A percentile compares a stretch with the other conserved stretches of the same genome.
phyloP scores from a whole-genome alignment of 1,284 basidiomycete species.

The Porphyrellus sp. region DNA sequence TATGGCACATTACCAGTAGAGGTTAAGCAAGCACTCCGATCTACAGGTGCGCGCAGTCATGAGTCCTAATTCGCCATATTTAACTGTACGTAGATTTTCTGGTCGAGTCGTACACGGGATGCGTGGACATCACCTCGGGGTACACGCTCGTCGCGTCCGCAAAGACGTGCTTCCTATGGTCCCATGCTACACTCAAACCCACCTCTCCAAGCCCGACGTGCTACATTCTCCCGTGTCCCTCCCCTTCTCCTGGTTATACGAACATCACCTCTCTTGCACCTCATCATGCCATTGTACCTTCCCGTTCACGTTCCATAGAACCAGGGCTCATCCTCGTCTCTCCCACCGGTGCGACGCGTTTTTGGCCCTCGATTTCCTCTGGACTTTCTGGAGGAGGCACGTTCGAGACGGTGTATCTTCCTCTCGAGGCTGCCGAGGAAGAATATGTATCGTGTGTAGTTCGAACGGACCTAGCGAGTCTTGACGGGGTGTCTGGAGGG shows the following conservation, averaged over 20 bases:
- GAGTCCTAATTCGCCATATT: neutral
- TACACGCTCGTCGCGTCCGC: constrained; percentile 70
- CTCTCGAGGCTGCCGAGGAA: constrained; percentile 42
- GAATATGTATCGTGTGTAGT: constrained; percentile 65
- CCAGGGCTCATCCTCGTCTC: constrained; percentile 75
- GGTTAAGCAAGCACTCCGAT: constrained; percentile 65
- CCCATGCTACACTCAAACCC: constrained; percentile 54
- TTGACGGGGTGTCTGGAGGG: constrained; percentile 3
- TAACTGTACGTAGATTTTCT: constrained; percentile 53
- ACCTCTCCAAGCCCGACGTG: constrained; percentile 56
- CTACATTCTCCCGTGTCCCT: constrained; percentile 75
- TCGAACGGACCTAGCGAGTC: constrained; percentile 57
- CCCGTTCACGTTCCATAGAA: constrained; percentile 54
- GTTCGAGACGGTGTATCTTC: constrained; percentile 52
- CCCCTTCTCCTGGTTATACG: constrained; percentile 30
- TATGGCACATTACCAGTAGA: constrained; percentile 70
- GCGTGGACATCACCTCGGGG: constrained; percentile 66
- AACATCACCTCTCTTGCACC: constrained; percentile 47
- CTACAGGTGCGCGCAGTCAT: constrained; percentile 47
- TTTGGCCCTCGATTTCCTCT: constrained; percentile 79
- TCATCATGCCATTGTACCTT: constrained; percentile 67
- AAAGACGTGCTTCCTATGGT: constrained; percentile 79
- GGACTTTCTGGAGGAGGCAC: constrained; percentile 78
- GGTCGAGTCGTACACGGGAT: constrained; percentile 62
- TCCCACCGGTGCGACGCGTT: constrained; percentile 59